Evolutionary conservation across 345 rosid genomes (phyloP), one percentile per base, ranked within the genome.

Genomic region (Dimocarpus longan): DNA sequence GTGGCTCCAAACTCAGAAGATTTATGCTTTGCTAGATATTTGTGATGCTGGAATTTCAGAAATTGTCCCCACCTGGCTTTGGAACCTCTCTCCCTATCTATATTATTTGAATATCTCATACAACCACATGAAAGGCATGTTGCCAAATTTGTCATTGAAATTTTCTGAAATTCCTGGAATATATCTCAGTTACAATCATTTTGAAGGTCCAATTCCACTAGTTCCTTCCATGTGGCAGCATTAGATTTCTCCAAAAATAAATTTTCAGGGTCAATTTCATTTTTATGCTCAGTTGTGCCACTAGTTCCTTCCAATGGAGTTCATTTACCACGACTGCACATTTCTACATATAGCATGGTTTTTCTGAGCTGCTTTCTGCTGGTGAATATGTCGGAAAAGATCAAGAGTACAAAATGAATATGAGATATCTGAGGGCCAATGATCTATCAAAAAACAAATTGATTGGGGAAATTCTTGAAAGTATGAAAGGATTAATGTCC

Each of bases 191-290:
- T 70, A 28, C n/a, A 81, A 81, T 59, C 1, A 13, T 15, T 64
- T 81, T 18, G 16, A 43, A 13, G 77, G 80, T 71, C 74, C 73
- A 64, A 16, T 81, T 9, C 80, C 80, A 6, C 9, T 8, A 5
- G 32, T 81, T 26, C 70, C 52, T 18, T 16, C 77, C 16, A n/a
- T 50, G 71, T 82, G 57, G 76, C 81, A 42, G 54, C 72, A 4
- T 63, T 84, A 46, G 82, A 84, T 78, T 84, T 86, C 21, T 84
- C 84, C 43, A 80, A 82, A 10, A 86, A 86, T 67, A 77, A 60
- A 46, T 82, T 86, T 57, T 72, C 85, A 4, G 89, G 89, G 56
- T 21, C 60, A 10, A 75, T 86, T 56, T 79, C 83, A 0, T 66
- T 74, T 70, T 46, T 84, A 6, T 82, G 85, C 21, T 19, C 78